These are phyloP conservation scores for Xylaria sp. DNA, from an alignment of 2,329 filamentous ascomycete species.

Conservation along the genomic window DNA sequence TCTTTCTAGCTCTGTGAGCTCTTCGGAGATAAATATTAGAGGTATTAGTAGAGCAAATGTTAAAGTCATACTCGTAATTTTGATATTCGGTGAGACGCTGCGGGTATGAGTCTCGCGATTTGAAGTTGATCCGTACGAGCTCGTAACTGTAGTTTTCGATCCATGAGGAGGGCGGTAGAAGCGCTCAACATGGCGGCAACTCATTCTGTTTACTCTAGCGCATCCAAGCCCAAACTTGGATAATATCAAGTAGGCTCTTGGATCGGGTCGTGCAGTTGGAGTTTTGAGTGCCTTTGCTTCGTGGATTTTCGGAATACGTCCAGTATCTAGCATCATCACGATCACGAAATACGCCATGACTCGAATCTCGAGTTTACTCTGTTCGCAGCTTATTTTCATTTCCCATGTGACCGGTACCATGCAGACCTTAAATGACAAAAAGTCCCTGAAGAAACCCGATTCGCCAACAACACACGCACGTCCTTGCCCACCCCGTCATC, in stretches of 20 bases:
- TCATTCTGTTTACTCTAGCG: neutral
- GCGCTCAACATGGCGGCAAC: neutral
- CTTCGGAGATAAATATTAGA: too few relatives aligned
- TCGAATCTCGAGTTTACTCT: slow-evolving; percentile 12
- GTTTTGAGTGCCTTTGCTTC: neutral
- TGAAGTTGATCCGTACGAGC: too few relatives aligned
- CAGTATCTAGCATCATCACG: neutral
- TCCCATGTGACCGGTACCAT: slow-evolving; percentile 62
- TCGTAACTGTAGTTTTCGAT: too few relatives aligned
- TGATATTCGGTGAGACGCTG: too few relatives aligned
- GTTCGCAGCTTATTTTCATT: slow-evolving; percentile 43
- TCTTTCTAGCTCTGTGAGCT: too few relatives aligned
- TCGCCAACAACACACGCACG: slow-evolving; percentile 40
- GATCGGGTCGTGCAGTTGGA: neutral
- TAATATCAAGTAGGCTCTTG: neutral
- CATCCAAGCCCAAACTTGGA: neutral
- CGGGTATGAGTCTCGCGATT: too few relatives aligned
- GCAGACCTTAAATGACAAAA: slow-evolving; percentile 52
- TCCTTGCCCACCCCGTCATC: slow-evolving; percentile 35
- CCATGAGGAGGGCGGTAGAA: neutral
- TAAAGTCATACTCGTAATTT: too few relatives aligned
- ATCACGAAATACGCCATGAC: slow-evolving; percentile 7
- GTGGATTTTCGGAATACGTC: neutral
- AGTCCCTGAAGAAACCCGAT: slow-evolving; percentile 47
- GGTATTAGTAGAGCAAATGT: too few relatives aligned